A percentile compares a stretch with the other conserved stretches of the same genome.
These are phyloP conservation scores for Lathyrus oleraceus DNA, from an alignment of 306 rosid species.

Conservation along the genomic window DNA sequence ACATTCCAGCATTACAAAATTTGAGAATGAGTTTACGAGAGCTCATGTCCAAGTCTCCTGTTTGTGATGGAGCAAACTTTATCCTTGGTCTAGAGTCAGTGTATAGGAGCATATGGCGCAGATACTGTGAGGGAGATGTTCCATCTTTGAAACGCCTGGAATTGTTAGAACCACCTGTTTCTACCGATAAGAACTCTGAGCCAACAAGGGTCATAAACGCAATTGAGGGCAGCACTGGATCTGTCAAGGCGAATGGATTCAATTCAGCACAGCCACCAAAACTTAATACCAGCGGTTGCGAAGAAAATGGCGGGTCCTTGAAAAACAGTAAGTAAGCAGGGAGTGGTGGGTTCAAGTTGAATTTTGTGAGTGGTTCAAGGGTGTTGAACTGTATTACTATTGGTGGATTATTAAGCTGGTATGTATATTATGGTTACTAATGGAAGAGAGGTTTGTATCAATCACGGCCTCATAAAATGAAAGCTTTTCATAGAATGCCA, in stretches of 20 bases:
- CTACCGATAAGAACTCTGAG: slow-evolving; percentile 34
- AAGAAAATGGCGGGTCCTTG: slow-evolving; percentile 64
- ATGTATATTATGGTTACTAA: slow-evolving; percentile 41
- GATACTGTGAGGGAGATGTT: slow-evolving; percentile 89
- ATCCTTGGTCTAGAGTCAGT: slow-evolving; percentile 64
- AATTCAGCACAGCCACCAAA: slow-evolving; percentile 37
- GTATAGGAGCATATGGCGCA: slow-evolving; percentile 79
- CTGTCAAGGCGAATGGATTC: slow-evolving; percentile 67
- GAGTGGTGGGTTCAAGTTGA: slow-evolving; percentile 41
- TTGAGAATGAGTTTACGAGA: slow-evolving; percentile 84
- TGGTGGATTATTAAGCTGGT: slow-evolving; percentile 37
- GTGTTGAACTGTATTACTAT: slow-evolving; percentile 35
- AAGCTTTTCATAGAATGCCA: slow-evolving; percentile 40
- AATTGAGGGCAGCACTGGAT: slow-evolving; percentile 49
- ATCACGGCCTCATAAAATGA: slow-evolving; percentile 26
- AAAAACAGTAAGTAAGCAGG: slow-evolving; percentile 42
- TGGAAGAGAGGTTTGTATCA: slow-evolving; percentile 36
- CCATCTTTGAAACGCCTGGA: slow-evolving; percentile 73
- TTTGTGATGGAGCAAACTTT: slow-evolving; percentile 80
- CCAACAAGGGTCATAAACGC: slow-evolving; percentile 32
- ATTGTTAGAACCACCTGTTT: slow-evolving; percentile 46
- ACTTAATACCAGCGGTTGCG: slow-evolving; percentile 36
- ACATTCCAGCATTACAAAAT: slow-evolving; percentile 68
- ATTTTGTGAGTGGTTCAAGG: slow-evolving; percentile 28
- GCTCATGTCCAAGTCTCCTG: slow-evolving; percentile 79